Conservation (phyloP, 1,284 basidiomycete species). For the Ceratobasidium sp. region DNA sequence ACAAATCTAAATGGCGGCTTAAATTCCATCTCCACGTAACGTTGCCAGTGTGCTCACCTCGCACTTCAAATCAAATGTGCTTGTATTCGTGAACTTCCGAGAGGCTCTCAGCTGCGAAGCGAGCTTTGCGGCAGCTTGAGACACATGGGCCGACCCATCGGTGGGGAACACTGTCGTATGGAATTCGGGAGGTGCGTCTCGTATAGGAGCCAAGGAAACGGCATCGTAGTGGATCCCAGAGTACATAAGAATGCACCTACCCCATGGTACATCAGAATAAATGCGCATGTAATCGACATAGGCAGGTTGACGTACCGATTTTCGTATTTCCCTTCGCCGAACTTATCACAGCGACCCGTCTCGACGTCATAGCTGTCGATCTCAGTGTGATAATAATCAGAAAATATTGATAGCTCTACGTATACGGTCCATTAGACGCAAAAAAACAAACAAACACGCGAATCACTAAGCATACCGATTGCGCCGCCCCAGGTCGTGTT, state of each 20-base stretch:
- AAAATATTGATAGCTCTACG: constrained; percentile 79
- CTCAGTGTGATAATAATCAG: constrained; percentile 82
- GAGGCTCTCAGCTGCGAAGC: constrained; percentile 71
- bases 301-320: constrained; percentile 50
- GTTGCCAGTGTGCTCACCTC: constrained; percentile 61
- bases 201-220: constrained; percentile 79
- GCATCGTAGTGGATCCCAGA: constrained; percentile 96
- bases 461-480: constrained; percentile 59
- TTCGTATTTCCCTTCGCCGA: constrained; percentile 66
- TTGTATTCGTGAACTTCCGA: constrained; percentile 84
- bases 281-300: no score
- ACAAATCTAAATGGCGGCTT: constrained; percentile 63
- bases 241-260: constrained; percentile 73
- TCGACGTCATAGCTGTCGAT: constrained; percentile 92
- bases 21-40: neutral
- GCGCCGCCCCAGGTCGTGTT: constrained; percentile 92
- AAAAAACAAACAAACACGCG: constrained; percentile 6
- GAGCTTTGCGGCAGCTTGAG: constrained; percentile 75
- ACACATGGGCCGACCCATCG: constrained; percentile 62
- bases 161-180: constrained; percentile 87
- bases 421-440: neutral
- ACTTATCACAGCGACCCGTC: constrained; percentile 88
- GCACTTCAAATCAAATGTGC: constrained; percentile 88
- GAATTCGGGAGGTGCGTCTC: constrained; percentile 80
- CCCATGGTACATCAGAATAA: neutral